Evolutionary conservation across 2,329 filamentous ascomycete species (phyloP), one percentile per base, ranked within the genome.

Genomic region (Cladosporium colombiae): DNA sequence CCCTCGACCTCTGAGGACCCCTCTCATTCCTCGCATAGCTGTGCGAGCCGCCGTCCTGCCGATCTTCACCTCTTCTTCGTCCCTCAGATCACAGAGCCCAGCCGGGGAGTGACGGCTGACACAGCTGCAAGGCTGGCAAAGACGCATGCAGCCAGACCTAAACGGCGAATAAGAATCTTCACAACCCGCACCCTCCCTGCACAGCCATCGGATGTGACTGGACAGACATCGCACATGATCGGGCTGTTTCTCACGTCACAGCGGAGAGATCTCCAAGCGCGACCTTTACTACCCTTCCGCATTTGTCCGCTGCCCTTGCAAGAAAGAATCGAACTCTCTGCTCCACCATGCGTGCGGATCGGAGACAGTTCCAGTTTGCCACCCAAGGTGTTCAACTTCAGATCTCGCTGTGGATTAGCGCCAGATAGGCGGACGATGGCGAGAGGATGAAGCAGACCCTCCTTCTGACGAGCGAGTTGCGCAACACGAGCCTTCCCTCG

Each of bases 31-130:
- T 57, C 53, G 53, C 53, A 57, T 57, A 23, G 31, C 53, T 57
- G 31, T 57, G 53, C 53, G 53, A 57, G 53, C 53, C 53, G 53
- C 14, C 53, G 23, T 18, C 53, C 53, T 52, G 53, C 53, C 18
- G 53, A 57, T 57, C 53, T n/a, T 44, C 16, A n/a, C 37, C 16
- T 57, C n/a, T 23, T 10, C 53, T 23, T n/a, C n/a, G 31, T 33
- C 29, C 10, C 18, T 21, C 31, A 57, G 52, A 10, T 37, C 31
- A 27, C 50, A 53, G 14, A 27, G 49, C 50, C 25, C 10, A 31
- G 37, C 37, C 37, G 23, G 49, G 23, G n/a, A 29, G 16, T 14
- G 49, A 21, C 23, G 23, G 27, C 18, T 29, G 27, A 5, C 49
- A 53, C 5, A 53, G 13, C 49, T 27, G 27, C 25, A 53, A 46